Percentiles rank a stretch among this genome's conserved stretches.
These are phyloP conservation scores for Zoysia pacifica DNA, from an alignment of 176 grass and related monocot species.

Conservation along the genomic window DNA sequence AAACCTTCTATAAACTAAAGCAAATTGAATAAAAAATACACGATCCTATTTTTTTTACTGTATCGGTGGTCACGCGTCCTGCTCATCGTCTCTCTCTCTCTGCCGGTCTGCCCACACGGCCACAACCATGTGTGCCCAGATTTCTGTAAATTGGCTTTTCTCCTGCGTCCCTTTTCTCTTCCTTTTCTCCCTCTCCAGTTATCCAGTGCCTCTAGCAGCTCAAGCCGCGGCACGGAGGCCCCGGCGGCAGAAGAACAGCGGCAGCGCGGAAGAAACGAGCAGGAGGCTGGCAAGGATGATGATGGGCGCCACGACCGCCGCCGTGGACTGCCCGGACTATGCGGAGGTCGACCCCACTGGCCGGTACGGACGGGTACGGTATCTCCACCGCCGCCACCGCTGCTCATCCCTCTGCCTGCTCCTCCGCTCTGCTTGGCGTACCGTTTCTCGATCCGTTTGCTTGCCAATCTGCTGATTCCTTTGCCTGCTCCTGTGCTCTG, in stretches of 20 bases:
- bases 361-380: slow-evolving; percentile 92
- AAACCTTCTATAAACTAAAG: too few species aligned
- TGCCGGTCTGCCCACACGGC: slow-evolving; percentile 16
- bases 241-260: slow-evolving; percentile 15
- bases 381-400: neutral
- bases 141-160: slow-evolving; percentile 40
- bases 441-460: slow-evolving; percentile 35
- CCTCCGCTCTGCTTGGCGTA: neutral
- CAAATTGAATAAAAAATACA: too few species aligned
- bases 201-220: slow-evolving; percentile 27
- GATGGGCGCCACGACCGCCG: slow-evolving; percentile 49
- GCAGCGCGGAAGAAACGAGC: slow-evolving; percentile 5
- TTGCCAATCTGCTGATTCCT: slow-evolving; percentile 27
- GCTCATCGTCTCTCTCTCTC: slow-evolving; percentile 6
- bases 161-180: slow-evolving; percentile 18
- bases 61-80: too few species aligned
- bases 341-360: slow-evolving; percentile 89
- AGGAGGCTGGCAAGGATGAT: slow-evolving; percentile 51
- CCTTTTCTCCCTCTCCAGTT: slow-evolving; percentile 23
- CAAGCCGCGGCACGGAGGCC: neutral
- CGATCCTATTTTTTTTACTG: too few species aligned
- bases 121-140: slow-evolving; percentile 43
- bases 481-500: slow-evolving; percentile 2
- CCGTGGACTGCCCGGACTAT: slow-evolving; percentile 56
- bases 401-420: neutral